Evolutionary conservation across 108 stramenopile species (phyloP).

Genomic region (Cyclotella sp.): DNA sequence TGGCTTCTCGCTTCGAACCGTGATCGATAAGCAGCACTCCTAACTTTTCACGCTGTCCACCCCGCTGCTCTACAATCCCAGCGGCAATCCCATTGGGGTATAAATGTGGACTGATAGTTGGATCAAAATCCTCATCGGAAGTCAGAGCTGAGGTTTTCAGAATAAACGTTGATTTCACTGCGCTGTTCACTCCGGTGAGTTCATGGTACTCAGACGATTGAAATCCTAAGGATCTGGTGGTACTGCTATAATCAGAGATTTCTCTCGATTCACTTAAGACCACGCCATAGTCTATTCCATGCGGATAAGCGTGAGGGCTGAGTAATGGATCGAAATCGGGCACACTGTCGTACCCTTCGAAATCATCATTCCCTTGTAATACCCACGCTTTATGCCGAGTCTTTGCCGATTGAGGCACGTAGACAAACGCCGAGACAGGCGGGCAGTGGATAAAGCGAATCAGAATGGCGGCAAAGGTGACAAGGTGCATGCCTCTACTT

Average conservation of each 20-base stretch:
- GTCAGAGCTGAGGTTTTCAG: neutral
- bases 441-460: neutral
- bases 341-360: neutral
- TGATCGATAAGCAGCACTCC: constrained; percentile 94
- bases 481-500: no score
- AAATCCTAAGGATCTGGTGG: neutral
- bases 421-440: neutral
- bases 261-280: neutral
- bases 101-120: constrained; percentile 76
- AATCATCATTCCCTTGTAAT: no score
- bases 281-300: constrained; percentile 51
- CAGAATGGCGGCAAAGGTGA: no score
- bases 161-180: neutral
- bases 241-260: neutral
- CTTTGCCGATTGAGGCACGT: no score
- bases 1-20: constrained; percentile 80
- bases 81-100: constrained; percentile 74
- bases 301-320: constrained; percentile 79
- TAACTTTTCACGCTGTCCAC: constrained; percentile 27
- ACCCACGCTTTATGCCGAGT: no score
- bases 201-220: constrained; percentile 2
- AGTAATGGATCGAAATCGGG: constrained; percentile 77
- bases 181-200: neutral
- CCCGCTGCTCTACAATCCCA: constrained; percentile 4
- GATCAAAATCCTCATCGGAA: constrained; percentile 63